phyloP scores from a whole-genome alignment of 176 grass and related monocot genomes.

The Sorghum bicolor region DNA sequence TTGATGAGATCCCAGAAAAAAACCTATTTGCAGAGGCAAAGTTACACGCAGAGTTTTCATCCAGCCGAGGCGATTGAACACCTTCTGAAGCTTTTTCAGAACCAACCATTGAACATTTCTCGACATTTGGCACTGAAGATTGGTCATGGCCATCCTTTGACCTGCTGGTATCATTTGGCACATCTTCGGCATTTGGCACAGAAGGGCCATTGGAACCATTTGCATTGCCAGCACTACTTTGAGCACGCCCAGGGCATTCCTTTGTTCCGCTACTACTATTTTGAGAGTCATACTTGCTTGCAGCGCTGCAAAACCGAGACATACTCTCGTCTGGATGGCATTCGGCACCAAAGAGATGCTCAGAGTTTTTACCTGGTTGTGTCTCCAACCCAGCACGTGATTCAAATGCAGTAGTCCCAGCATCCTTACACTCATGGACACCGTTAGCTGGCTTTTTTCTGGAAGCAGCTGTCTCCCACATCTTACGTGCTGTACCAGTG shows the following conservation, averaged over 20 bases:
- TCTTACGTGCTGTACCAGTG: constrained; percentile 43
- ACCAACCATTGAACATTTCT: neutral
- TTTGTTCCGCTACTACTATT: neutral
- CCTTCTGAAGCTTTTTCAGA: constrained; percentile 21
- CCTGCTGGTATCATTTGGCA: neutral
- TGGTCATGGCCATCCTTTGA: constrained; percentile 7
- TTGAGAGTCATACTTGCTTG: neutral
- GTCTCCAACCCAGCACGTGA: constrained; percentile 40
- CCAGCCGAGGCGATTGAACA: neutral
- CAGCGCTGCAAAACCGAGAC: neutral
- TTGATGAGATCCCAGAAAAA: constrained; percentile 23
- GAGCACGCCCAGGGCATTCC: neutral
- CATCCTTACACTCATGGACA: constrained; percentile 2
- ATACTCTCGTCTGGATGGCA: constrained; percentile 16
- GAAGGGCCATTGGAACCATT: constrained; percentile 16
- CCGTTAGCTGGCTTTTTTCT: constrained; percentile 40
- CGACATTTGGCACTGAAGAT: constrained; percentile 33
- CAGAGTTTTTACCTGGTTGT: neutral
- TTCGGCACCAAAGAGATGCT: neutral
- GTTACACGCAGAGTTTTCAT: constrained; percentile 4
- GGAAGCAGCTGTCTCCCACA: constrained; percentile 77
- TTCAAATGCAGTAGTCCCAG: constrained; percentile 27
- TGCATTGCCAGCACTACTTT: constrained; percentile 12
- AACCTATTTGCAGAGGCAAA: constrained; percentile 24
- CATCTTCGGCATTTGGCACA: constrained; percentile 21